Evolutionary conservation across 2,329 filamentous ascomycete genomes (phyloP).

Genomic region (Ophiognomonia clavigignenti-juglandacearum): DNA sequence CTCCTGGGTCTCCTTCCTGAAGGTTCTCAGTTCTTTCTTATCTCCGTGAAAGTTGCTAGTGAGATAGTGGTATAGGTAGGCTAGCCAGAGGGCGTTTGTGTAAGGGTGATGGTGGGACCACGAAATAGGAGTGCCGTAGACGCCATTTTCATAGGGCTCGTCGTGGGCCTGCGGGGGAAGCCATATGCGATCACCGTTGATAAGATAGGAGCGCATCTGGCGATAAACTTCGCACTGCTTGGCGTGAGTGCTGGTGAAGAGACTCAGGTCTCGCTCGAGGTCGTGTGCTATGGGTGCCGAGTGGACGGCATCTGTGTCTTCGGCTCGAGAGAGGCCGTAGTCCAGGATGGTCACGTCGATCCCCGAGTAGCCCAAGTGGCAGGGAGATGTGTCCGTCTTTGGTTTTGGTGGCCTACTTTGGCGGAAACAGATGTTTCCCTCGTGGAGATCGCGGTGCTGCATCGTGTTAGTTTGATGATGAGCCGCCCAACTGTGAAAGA

Average conservation of each 20-base stretch:
- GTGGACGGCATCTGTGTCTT: constrained; percentile 32
- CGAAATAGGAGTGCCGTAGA: constrained; percentile 40
- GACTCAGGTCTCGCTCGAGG: constrained; percentile 52
- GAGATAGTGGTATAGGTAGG: constrained; percentile 55
- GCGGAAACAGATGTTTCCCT: constrained; percentile 59
- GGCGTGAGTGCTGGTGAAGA: constrained; percentile 58
- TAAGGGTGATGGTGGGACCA: constrained; percentile 55
- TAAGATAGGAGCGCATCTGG: constrained; percentile 55
- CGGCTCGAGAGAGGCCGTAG: constrained; percentile 59
- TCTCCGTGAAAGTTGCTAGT: constrained; percentile 41
- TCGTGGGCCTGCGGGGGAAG: constrained; percentile 43
- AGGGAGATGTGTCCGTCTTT: constrained; percentile 22
- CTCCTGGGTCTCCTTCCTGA: constrained; percentile 45
- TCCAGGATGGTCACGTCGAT: constrained; percentile 61
- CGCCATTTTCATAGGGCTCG: constrained; percentile 39
- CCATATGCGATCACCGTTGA: constrained; percentile 45
- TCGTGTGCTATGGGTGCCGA: constrained; percentile 47
- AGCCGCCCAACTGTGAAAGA: background rate
- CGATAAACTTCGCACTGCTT: constrained; percentile 58
- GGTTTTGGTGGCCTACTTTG: constrained; percentile 31
- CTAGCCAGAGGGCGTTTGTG: constrained; percentile 62
- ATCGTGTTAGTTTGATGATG: background rate
- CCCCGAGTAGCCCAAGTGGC: constrained; percentile 53
- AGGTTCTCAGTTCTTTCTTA: constrained; percentile 39
- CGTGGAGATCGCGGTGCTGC: constrained; percentile 61